phyloP scores from a whole-genome alignment of 805 yeast species.

The Nakazawaea ernobii region DNA sequence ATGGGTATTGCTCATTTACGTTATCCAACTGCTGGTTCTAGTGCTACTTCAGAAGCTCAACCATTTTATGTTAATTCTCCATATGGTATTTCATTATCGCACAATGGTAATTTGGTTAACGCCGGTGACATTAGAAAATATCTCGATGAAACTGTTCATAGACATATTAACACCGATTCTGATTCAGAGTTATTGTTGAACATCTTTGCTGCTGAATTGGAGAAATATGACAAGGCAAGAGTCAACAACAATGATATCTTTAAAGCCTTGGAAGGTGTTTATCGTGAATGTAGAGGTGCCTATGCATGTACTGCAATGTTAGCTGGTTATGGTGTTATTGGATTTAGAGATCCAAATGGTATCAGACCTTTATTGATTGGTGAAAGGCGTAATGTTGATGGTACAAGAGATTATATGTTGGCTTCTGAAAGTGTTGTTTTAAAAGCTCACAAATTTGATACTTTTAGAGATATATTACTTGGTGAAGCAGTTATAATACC shows the following conservation, averaged over 20 bases:
- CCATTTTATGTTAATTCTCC: constrained; percentile 98
- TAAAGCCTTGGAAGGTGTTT: constrained; percentile 79
- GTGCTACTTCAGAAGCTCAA: constrained; percentile 95
- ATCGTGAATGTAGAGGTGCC: constrained; percentile 84
- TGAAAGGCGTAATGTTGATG: constrained; percentile 65
- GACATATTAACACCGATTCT: constrained; percentile 95
- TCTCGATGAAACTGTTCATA: constrained; percentile 89
- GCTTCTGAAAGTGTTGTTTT: constrained; percentile 94
- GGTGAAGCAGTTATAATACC: constrained; percentile 97
- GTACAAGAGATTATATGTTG: constrained; percentile 81
- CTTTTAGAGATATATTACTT: constrained; percentile 78
- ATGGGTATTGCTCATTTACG: constrained; percentile 95
- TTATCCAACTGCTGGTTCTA: constrained; percentile 96
- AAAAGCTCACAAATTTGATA: constrained; percentile 82
- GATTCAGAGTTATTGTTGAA: constrained; percentile 90
- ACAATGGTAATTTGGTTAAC: constrained; percentile 93
- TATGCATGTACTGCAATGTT: constrained; percentile 92
- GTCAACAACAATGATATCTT: constrained; percentile 88
- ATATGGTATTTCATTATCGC: constrained; percentile 85
- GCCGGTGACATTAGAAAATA: constrained; percentile 69
- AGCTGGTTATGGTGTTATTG: constrained; percentile 93
- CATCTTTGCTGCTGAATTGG: constrained; percentile 87
- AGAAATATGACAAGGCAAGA: constrained; percentile 86
- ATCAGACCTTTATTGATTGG: constrained; percentile 89
- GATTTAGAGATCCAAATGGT: constrained; percentile 96